These are phyloP conservation scores for Yarrowia hollandica DNA, from an alignment of 805 yeast species.

Conservation along the genomic window DNA sequence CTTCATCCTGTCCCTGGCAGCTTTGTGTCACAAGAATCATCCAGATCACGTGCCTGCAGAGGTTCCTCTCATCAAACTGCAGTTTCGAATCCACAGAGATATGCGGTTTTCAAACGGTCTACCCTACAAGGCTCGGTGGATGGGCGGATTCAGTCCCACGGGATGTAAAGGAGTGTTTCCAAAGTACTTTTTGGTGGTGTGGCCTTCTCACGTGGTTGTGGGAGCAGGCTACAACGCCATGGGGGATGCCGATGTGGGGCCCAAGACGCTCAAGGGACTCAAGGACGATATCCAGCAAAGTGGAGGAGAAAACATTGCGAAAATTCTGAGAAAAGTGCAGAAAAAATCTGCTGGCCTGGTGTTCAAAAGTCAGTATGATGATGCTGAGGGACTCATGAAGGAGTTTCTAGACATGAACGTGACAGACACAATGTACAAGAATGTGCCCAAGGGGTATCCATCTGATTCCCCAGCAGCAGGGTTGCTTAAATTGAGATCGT, in stretches of 20 bases:
- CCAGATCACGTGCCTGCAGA: conserved; percentile 24
- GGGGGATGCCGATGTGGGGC: conserved; percentile 27
- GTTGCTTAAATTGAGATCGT: conserved; percentile 2
- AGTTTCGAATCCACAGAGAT: conserved; percentile 26
- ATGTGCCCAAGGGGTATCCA: conserved; percentile 20
- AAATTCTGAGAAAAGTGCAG: conserved; percentile 16
- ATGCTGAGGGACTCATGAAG: conserved; percentile 21
- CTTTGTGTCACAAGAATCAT: neutral
- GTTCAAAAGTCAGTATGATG: conserved; percentile 10
- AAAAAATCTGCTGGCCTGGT: conserved; percentile 10
- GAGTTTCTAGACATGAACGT: conserved; percentile 24
- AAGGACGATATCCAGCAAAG: conserved; percentile 12
- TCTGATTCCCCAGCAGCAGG: conserved; percentile 4
- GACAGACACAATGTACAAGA: neutral
- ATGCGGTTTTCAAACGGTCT: conserved; percentile 18
- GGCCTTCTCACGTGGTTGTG: neutral
- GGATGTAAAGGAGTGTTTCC: conserved; percentile 24
- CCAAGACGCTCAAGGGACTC: conserved; percentile 8
- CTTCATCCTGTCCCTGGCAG: conserved; percentile 16
- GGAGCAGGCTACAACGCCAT: conserved; percentile 7
- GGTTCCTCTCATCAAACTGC: conserved; percentile 3
- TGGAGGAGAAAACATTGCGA: conserved; percentile 2
- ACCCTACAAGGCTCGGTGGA: conserved; percentile 17
- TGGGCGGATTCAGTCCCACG: conserved; percentile 9
- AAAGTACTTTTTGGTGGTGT: conserved; percentile 12